These are phyloP conservation scores for Mycena olivaceomarginata DNA, from an alignment of 768 basidiomycete species.

Conservation along the genomic window DNA sequence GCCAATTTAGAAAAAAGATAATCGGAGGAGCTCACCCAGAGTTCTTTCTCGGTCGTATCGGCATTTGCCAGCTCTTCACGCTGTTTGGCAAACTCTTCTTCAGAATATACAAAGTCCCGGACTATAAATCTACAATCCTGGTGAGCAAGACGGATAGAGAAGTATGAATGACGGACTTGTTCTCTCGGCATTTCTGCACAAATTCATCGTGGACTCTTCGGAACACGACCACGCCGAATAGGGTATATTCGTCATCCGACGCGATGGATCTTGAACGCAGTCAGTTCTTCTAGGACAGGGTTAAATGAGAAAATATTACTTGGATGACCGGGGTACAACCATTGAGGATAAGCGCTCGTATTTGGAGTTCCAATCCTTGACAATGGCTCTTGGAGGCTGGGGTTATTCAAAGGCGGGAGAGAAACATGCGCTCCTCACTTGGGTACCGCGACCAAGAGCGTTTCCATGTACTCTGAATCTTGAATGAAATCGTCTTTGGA, in stretches of 20 bases:
- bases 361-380: slow-evolving; percentile 92
- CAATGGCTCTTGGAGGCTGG: slow-evolving; percentile 73
- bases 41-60: slow-evolving; percentile 93
- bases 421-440: slow-evolving; percentile 72
- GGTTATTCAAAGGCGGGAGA: slow-evolving; percentile 39
- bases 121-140: slow-evolving; percentile 83
- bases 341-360: slow-evolving; percentile 93
- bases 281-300: slow-evolving; percentile 15
- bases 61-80: slow-evolving; percentile 87
- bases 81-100: slow-evolving; percentile 87
- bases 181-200: slow-evolving; percentile 94
- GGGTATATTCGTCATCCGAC: slow-evolving; percentile 91
- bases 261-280: slow-evolving; percentile 74
- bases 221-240: slow-evolving; percentile 93
- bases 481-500: slow-evolving; percentile 87
- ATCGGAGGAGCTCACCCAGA: slow-evolving; percentile 85
- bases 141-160: slow-evolving; percentile 21
- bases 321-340: slow-evolving; percentile 95
- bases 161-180: slow-evolving; percentile 77
- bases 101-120: slow-evolving; percentile 95
- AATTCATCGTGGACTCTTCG: slow-evolving; percentile 94
- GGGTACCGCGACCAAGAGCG: slow-evolving; percentile 94
- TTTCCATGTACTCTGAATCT: slow-evolving; percentile 96
- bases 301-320: slow-evolving; percentile 63
- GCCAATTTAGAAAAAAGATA: neutral